Evolutionary conservation across 345 rosid genomes (phyloP).

Genomic region (Eucalyptus shirleyi): DNA sequence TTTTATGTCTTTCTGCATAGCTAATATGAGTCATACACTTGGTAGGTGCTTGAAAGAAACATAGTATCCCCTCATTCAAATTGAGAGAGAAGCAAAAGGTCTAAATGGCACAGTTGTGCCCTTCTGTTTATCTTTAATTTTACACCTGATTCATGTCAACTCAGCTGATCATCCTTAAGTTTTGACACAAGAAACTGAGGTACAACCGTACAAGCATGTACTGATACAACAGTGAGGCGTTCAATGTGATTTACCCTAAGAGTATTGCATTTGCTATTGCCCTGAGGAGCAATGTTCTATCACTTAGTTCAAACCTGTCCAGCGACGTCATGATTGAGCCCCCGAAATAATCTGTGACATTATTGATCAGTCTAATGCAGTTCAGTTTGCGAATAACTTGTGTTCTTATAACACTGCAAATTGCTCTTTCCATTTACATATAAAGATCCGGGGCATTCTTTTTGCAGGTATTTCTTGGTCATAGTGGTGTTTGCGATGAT

Average conservation of each 20-base stretch:
- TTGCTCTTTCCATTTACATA: not conserved
- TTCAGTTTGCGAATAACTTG: not conserved
- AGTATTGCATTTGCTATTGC: not conserved
- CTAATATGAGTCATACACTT: not conserved
- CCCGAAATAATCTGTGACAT: not conserved
- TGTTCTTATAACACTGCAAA: not conserved
- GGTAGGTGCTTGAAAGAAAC: not conserved
- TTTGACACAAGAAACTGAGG: not conserved
- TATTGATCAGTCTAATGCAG: not conserved
- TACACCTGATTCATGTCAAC: not conserved
- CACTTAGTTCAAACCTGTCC: not conserved
- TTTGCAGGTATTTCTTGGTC: slow-evolving; percentile 84
- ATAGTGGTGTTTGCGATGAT: slow-evolving; percentile 60
- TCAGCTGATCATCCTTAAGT: not conserved
- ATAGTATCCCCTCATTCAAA: not conserved
- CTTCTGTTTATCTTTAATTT: not conserved
- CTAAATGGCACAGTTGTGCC: not conserved
- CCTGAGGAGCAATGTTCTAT: not conserved
- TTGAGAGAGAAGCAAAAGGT: not conserved
- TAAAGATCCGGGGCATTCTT: not conserved
- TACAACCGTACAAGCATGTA: not conserved
- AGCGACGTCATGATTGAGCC: not conserved
- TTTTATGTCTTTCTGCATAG: not conserved
- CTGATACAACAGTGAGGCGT: not conserved
- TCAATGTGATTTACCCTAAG: not conserved